Evolutionary conservation across 2,329 filamentous ascomycete genomes (phyloP).

Genomic region (Colletotrichum falcatum): DNA sequence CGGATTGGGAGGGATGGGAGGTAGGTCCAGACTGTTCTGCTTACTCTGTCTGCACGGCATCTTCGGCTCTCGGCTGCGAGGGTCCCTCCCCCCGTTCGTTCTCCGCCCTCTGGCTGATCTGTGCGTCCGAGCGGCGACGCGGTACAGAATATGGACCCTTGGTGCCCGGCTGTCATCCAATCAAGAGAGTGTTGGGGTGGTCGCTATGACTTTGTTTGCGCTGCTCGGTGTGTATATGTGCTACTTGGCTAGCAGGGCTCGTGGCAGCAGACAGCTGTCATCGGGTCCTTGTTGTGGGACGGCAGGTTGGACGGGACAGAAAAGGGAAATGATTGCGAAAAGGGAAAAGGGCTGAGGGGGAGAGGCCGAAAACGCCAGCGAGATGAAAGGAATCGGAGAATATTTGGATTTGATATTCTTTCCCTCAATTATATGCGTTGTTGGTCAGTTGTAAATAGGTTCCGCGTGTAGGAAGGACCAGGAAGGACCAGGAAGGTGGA

Average conservation of each 20-base stretch:
- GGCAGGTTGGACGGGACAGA: not conserved
- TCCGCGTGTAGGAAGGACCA: not conserved
- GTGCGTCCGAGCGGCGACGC: not conserved
- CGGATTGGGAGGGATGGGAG: too few species aligned
- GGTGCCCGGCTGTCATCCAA: not conserved
- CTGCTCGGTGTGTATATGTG: not conserved
- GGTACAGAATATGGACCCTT: not conserved
- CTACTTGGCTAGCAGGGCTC: constrained; percentile 2
- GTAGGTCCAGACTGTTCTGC: not conserved
- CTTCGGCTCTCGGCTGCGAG: not conserved
- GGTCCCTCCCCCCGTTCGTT: not conserved
- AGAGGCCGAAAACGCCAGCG: too few species aligned
- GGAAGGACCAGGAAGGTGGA: not conserved
- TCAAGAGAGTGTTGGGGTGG: not conserved
- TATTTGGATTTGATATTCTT: not conserved
- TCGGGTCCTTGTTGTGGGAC: not conserved
- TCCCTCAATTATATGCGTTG: not conserved
- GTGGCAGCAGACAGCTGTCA: constrained; percentile 6
- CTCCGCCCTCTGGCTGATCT: not conserved
- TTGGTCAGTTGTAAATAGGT: too few species aligned
- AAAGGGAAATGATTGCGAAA: not conserved
- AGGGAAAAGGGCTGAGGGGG: too few species aligned
- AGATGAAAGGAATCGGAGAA: not conserved
- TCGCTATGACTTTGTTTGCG: not conserved
- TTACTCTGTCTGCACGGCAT: not conserved